These are phyloP conservation scores for Scheffersomyces stipitis DNA, from an alignment of 805 yeast species.

Conservation along the genomic window DNA sequence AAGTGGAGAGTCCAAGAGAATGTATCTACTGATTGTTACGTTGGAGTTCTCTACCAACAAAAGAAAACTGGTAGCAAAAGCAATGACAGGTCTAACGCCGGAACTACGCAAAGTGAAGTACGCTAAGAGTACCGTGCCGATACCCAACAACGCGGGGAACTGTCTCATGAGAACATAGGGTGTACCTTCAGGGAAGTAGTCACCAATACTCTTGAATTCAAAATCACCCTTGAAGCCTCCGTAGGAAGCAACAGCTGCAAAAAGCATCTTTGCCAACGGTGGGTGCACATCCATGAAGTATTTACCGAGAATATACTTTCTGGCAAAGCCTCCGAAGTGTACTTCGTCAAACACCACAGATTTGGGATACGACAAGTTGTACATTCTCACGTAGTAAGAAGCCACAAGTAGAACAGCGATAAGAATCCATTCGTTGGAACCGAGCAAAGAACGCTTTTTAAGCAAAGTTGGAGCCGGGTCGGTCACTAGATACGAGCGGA, in stretches of 20 bases:
- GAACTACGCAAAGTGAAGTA: constrained; percentile 70
- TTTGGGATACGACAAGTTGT: constrained; percentile 62
- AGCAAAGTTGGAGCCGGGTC: constrained; percentile 44
- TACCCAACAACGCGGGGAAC: constrained; percentile 67
- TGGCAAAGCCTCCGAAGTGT: constrained; percentile 95
- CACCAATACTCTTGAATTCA: constrained; percentile 65
- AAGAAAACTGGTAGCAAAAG: constrained; percentile 54
- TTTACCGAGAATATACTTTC: constrained; percentile 65
- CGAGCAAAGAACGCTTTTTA: constrained; percentile 19
- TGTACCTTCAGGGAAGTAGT: constrained; percentile 51
- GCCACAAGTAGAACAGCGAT: constrained; percentile 44
- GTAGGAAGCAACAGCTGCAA: constrained; percentile 64
- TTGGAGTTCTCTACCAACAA: constrained; percentile 66
- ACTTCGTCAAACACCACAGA: constrained; percentile 92
- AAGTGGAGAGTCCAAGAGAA: constrained; percentile 74
- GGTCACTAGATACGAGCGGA: constrained; percentile 55
- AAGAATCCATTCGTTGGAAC: constrained; percentile 23
- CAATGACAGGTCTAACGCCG: constrained; percentile 66
- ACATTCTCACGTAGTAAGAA: constrained; percentile 60
- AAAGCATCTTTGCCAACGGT: constrained; percentile 74
- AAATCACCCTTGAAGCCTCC: constrained; percentile 77
- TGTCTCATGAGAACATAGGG: constrained; percentile 73
- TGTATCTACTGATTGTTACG: constrained; percentile 72
- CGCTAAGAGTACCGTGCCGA: constrained; percentile 61
- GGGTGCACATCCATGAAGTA: constrained; percentile 80